phyloP scores from a whole-genome alignment of 495 filamentous ascomycete species.

The Xylaria longipes region DNA sequence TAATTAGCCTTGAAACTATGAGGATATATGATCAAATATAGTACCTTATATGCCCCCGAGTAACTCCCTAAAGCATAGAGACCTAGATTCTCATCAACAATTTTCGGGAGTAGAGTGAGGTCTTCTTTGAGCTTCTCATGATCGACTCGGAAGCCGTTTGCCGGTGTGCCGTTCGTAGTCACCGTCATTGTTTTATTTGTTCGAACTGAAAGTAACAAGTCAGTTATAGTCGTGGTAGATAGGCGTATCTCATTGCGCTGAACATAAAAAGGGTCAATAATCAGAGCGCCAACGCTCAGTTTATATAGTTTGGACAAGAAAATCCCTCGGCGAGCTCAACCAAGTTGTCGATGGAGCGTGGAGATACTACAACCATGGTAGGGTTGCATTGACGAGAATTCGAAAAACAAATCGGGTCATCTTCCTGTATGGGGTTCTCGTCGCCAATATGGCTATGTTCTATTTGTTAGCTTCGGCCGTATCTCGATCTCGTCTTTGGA shows the following conservation, averaged over 20 bases:
- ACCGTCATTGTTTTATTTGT: not conserved
- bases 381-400: not conserved
- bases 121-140: not conserved
- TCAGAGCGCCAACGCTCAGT: not conserved
- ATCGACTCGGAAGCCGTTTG: not conserved
- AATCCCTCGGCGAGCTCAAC: not conserved
- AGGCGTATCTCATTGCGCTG: no score
- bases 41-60: constrained; percentile 15
- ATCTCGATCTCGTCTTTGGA: not conserved
- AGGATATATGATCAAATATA: no score
- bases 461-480: not conserved
- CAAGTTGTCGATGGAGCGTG: not conserved
- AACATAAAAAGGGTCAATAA: not conserved
- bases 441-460: not conserved
- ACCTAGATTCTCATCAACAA: not conserved
- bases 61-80: constrained; percentile 16
- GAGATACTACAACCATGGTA: not conserved
- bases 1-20: no score
- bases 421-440: not conserved
- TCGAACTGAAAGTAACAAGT: not conserved
- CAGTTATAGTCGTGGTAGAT: not conserved
- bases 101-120: not conserved
- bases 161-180: not conserved
- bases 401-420: not conserved
- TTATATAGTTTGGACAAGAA: not conserved